A percentile compares a stretch with the other conserved stretches of the same genome.
Conservation (phyloP, 2,329 filamentous ascomycete species). For the Xylariaceae sp. region DNA sequence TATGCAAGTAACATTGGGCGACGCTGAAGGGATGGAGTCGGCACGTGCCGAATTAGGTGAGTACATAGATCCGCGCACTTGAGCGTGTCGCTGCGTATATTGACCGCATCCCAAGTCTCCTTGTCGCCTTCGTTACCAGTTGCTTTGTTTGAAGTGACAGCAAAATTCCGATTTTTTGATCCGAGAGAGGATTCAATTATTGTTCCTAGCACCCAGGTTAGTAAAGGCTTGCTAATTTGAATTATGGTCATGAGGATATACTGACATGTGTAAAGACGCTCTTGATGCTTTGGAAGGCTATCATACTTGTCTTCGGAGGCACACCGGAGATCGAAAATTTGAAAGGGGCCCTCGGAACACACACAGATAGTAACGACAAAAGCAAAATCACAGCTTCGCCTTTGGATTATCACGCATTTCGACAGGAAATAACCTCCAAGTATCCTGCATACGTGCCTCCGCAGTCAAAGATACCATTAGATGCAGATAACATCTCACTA, state of each 20-base stretch:
- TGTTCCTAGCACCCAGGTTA: conserved; percentile 63
- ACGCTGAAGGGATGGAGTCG: conserved; percentile 46
- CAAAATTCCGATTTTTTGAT: conserved; percentile 57
- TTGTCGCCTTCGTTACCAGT: conserved; percentile 68
- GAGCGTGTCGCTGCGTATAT: conserved; percentile 19
- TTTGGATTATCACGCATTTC: conserved; percentile 92
- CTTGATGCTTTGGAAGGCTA: conserved; percentile 86
- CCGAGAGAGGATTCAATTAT: conserved; percentile 14
- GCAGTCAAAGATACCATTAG: conserved; percentile 75
- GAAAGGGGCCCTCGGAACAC: conserved; percentile 68
- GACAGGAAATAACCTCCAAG: conserved; percentile 95
- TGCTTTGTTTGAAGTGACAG: conserved; percentile 67
- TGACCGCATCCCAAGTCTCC: conserved; percentile 38
- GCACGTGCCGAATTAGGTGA: conserved; percentile 51
- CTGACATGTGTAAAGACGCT: conserved; percentile 55
- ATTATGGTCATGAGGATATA: neutral
- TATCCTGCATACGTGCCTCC: conserved; percentile 96
- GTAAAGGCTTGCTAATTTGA: conserved; percentile 9
- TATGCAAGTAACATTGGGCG: conserved; percentile 55
- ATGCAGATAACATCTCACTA: conserved; percentile 87
- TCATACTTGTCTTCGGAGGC: conserved; percentile 82
- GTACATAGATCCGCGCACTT: conserved; percentile 24
- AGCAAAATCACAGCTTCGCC: conserved; percentile 90
- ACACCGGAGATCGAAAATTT: conserved; percentile 68
- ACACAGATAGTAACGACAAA: conserved; percentile 60